Base-by-base conservation (phyloP, 1,139 yeast genomes). In the Geotrichum reessii region DNA sequence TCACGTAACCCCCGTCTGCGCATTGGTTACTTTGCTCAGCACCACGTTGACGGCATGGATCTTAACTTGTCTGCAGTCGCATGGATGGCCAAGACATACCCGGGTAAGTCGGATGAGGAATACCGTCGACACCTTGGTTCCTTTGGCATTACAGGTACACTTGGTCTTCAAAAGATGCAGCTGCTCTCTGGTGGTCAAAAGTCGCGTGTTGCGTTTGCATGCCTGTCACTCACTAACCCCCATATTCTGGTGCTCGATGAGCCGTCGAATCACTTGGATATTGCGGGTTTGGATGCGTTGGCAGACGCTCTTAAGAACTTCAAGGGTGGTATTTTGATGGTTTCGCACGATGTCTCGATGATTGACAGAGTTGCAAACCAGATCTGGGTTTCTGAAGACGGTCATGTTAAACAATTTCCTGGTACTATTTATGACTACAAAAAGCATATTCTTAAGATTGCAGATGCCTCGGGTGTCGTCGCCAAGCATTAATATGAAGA, bases 21-120 rank as follows among this genome's bases (percentile, higher is more conserved):
- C 74, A 87, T 93, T 56, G 99, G 97, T 21, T 95, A 95, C 74
- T 93, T 93, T 77, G 98, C 99, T n/a, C 99, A 93, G 76, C 99
- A 93, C 72, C 99, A 93, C 70, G 96, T 93, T 64, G 99, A 93
- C 69, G 87, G 93, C n/a, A 89, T 93, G 97, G 99, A 93, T 69
- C 77, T 92, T 66, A 78, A 75, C n/a, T 76, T 84, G 55, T 87
- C 91, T 60, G 97, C 99, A 0, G 97, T 93, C 8, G 85, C 87
- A 58, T 93, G 98, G 97, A 83, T 93, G 91, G 86, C 96, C 8
- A 79, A 82, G 63, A 82, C 87, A 4, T 90, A 80, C 78, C 99
- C 98, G 1, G 98, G 99, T 58, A 90, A 86, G 71, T 82, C 92
- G 1, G 99, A 92, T 70, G 99, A 93, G 76, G 99, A 95, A 73